Evolutionary conservation across 176 grass and related monocot genomes (phyloP), one percentile per base, ranked within the genome.

Genomic region (Avena insularis): DNA sequence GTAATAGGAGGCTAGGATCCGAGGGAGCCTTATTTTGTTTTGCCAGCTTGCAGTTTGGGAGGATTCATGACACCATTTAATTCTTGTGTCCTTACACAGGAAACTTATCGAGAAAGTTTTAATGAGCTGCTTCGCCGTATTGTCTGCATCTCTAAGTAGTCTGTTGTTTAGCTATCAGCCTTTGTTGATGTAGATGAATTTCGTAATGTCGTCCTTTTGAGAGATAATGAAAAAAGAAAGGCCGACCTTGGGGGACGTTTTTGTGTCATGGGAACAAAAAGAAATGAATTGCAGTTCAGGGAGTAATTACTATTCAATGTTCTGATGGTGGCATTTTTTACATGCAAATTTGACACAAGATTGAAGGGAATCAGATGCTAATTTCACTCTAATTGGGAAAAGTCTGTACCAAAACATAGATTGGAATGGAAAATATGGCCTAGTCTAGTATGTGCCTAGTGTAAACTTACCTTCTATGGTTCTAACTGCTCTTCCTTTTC

Each of bases 401-500:
- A 19, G 13, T 31, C 62, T 79, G 8, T 71, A 69, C 4, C 8
- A 46, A 64, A 85, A 43, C 46, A 77, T 51, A 43, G 2, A 38
- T 46, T 80, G 5, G 51, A 53, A n/a, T 35, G 75, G 14, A 50
- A 50, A 76, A 47, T 20, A 25, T 61, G 21, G 12, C 51, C 19
- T 43, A 12, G 19, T 50, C 51, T 7, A 50, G 10, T 82, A 49
- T 61, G 47, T 78, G 23, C 4, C n/a, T 48, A 17, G 5, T 64
- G 51, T 78, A 47, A 31, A 54, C 19, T 25, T 73, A 15, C 46
- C 1, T 20, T 75, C 70, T 20, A 1, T 64, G 5, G 77, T 81
- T 33, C 81, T 88, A 81, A 91, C 35, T 46, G 20, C 27, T 80
- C 33, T 69, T 78, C 2, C 2, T 83, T 86, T 71, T 36, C 46